Conservation (phyloP, 2,329 filamentous ascomycete species). For the Trichoderma sp. region DNA sequence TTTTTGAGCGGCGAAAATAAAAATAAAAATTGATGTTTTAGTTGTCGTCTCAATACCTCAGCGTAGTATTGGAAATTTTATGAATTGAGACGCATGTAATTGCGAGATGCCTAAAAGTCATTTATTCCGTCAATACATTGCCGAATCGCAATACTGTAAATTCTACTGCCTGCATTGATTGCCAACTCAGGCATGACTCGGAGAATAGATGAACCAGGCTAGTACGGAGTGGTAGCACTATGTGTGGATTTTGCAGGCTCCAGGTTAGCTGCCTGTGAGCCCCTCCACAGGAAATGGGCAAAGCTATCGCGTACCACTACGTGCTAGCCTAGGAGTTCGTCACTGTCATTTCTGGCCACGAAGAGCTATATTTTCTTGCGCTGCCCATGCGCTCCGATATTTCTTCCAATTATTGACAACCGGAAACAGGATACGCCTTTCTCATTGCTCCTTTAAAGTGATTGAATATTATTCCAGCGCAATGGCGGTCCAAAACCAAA, state of each 20-base stretch:
- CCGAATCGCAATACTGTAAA: neutral
- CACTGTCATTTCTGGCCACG: conserved; percentile 16
- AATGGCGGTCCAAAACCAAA: conserved; percentile 76
- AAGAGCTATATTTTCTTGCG: conserved; percentile 12
- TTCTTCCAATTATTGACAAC: neutral
- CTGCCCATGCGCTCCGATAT: neutral
- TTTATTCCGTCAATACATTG: neutral
- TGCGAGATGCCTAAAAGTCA: neutral
- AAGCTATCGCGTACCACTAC: conserved; percentile 18
- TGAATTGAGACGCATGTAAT: neutral
- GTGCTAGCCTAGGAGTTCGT: conserved; percentile 24
- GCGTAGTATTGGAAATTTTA: neutral
- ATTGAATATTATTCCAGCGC: neutral
- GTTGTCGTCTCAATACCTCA: neutral
- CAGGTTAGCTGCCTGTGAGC: conserved; percentile 9
- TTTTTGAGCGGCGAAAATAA: neutral
- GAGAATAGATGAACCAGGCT: neutral
- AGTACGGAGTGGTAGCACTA: neutral
- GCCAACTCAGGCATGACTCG: neutral
- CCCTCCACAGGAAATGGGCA: conserved; percentile 20
- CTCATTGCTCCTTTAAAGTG: neutral
- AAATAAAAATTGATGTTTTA: neutral
- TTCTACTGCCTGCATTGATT: neutral
- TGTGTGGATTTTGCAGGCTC: conserved; percentile 1
- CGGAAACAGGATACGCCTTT: neutral